A percentile compares a stretch with the other conserved stretches of the same genome.
These are phyloP conservation scores for Pythium phragmitis DNA, from an alignment of 352 stramenopile species.

Conservation along the genomic window DNA sequence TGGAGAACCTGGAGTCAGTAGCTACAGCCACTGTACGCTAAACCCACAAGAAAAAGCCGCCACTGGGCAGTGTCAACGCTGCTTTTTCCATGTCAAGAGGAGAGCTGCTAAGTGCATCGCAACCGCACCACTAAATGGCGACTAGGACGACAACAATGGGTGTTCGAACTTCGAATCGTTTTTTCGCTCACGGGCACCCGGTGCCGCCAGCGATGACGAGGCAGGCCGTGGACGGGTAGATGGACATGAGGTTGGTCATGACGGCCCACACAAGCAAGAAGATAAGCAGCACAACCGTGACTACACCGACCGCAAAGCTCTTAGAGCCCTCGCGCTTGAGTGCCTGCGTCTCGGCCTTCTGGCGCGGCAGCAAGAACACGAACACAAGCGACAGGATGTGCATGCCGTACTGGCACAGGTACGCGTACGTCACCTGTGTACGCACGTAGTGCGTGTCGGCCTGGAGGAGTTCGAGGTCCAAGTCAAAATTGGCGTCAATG, in stretches of 20 bases:
- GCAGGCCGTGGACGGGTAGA: slow-evolving; percentile 34
- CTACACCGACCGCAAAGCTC: slow-evolving; percentile 22
- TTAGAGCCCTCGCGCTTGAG: slow-evolving; percentile 32
- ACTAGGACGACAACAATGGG: background rate
- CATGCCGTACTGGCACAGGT: slow-evolving; percentile 30
- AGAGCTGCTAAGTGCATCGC: no score
- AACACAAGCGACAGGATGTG: slow-evolving; percentile 33
- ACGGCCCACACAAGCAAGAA: slow-evolving; percentile 32
- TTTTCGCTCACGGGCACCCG: slow-evolving; percentile 16
- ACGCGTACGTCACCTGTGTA: slow-evolving; percentile 32
- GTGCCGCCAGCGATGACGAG: slow-evolving; percentile 31
- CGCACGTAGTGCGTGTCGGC: slow-evolving; percentile 25
- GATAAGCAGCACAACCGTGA: slow-evolving; percentile 27
- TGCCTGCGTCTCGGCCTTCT: slow-evolving; percentile 33
- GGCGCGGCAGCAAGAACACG: slow-evolving; percentile 29
- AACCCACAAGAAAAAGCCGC: no score
- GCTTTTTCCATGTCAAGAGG: no score
- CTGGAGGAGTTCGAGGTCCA: slow-evolving; percentile 23
- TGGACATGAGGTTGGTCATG: slow-evolving; percentile 39
- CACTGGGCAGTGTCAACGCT: no score
- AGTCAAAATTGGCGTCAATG: slow-evolving; percentile 28
- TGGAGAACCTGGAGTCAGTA: no score
- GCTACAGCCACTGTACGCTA: no score
- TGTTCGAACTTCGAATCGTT: background rate
- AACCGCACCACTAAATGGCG: background rate